Conservation (phyloP, 306 rosid species). For the Rubus idaeus region DNA sequence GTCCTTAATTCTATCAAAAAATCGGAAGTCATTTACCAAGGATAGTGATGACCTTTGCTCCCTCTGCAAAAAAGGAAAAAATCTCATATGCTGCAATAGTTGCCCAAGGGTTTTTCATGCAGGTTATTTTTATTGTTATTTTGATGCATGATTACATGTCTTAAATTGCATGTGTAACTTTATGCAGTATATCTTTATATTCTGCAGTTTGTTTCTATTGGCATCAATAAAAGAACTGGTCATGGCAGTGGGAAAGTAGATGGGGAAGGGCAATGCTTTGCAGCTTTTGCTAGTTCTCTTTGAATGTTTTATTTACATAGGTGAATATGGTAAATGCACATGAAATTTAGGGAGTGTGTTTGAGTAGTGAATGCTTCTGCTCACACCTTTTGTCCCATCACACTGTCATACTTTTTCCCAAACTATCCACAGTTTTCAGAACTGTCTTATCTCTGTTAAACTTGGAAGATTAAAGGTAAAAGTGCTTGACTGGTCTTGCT, state of each 20-base stretch:
- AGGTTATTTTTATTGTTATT: constrained; percentile 42
- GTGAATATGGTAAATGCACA: background rate
- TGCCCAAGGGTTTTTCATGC: constrained; percentile 90
- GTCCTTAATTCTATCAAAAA: constrained; percentile 67
- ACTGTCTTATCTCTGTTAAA: background rate
- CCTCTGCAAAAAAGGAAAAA: constrained; percentile 80
- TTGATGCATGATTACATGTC: background rate
- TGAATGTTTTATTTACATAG: background rate
- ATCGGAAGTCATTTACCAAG: constrained; percentile 48
- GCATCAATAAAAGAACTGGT: background rate
- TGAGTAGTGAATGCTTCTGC: background rate
- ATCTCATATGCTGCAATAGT: constrained; percentile 85
- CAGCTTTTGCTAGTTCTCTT: background rate
- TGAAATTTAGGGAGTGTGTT: background rate
- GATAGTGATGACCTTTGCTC: constrained; percentile 84
- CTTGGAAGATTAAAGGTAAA: background rate
- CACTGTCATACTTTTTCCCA: background rate
- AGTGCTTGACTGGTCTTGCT: background rate
- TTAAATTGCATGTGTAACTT: background rate
- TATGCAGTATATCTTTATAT: background rate
- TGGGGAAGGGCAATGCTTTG: background rate
- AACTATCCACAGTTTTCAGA: background rate
- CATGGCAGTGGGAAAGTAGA: background rate
- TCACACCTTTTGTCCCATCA: background rate
- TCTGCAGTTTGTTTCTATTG: background rate